phyloP scores from a whole-genome alignment of 495 filamentous ascomycete genomes.

The Aspergillus biplanus region DNA sequence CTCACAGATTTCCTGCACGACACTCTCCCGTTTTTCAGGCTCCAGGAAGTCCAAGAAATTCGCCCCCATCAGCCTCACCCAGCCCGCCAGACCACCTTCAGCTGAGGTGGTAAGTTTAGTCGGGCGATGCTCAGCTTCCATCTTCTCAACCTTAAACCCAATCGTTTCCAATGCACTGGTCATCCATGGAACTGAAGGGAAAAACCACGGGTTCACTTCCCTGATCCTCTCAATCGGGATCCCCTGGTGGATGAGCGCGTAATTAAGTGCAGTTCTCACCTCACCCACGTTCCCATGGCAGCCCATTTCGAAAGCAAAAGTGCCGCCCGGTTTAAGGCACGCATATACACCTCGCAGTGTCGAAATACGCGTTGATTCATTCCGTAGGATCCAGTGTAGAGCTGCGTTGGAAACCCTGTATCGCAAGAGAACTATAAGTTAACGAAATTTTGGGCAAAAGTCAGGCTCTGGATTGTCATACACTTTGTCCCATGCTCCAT shows the following conservation, averaged over 20 bases:
- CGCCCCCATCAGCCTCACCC: slow-evolving; percentile 68
- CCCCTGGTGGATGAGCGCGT: slow-evolving; percentile 55
- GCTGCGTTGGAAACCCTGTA: slow-evolving; percentile 70
- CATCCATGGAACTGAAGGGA: slow-evolving; percentile 65
- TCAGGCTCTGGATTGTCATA: slow-evolving; percentile 17
- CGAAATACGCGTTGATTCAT: slow-evolving; percentile 36
- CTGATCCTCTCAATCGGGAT: slow-evolving; percentile 51
- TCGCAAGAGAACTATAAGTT: background rate
- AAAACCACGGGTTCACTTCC: slow-evolving; percentile 70
- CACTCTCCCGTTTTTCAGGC: slow-evolving; percentile 54
- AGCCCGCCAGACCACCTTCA: slow-evolving; percentile 68
- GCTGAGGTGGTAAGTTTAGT: slow-evolving; percentile 56
- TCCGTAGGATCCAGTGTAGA: slow-evolving; percentile 74
- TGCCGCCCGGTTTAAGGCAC: slow-evolving; percentile 59
- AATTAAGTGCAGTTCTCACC: slow-evolving; percentile 60
- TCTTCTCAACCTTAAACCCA: slow-evolving; percentile 63
- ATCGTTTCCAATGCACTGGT: slow-evolving; percentile 50
- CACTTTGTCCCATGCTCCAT: slow-evolving; percentile 59
- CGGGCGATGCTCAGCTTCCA: slow-evolving; percentile 69
- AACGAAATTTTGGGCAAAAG: too few species aligned
- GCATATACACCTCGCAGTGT: slow-evolving; percentile 49
- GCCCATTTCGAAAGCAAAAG: slow-evolving; percentile 74
- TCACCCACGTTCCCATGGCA: slow-evolving; percentile 72
- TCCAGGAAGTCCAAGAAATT: slow-evolving; percentile 57
- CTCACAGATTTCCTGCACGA: slow-evolving; percentile 58